Conservation (phyloP, 257 asterid species). For the Linaria vulgaris region DNA sequence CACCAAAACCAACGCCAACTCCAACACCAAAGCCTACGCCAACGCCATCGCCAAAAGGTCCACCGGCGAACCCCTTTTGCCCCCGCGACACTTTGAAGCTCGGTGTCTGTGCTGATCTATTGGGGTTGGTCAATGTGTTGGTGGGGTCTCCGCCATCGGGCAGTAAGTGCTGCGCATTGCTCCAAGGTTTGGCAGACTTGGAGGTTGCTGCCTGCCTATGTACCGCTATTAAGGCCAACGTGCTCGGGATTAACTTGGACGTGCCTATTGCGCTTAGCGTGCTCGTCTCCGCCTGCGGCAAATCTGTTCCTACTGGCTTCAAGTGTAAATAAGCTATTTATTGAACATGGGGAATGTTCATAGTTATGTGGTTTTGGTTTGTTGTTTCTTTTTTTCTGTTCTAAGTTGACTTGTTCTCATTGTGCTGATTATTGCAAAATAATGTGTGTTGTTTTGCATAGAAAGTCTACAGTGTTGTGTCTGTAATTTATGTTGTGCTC, state of each 20-base stretch:
- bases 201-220: conserved; percentile 91
- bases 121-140: conserved; percentile 51
- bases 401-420: not conserved
- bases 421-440: conserved; percentile 21
- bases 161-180: conserved; percentile 57
- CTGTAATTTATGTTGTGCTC: conserved; percentile 13
- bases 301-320: conserved; percentile 69
- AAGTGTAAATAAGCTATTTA: conserved; percentile 42
- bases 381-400: not conserved
- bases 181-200: conserved; percentile 65
- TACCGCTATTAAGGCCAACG: conserved; percentile 74
- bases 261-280: conserved; percentile 73
- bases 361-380: not conserved
- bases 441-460: conserved; percentile 1
- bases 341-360: not conserved
- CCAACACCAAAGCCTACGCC: conserved; percentile 30
- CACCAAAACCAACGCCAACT: conserved; percentile 28
- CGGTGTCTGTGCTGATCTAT: conserved; percentile 60
- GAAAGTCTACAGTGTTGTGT: not conserved
- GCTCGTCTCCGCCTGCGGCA: conserved; percentile 61
- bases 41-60: conserved; percentile 34
- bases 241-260: conserved; percentile 77
- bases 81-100: conserved; percentile 81
- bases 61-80: conserved; percentile 63
- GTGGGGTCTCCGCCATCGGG: conserved; percentile 60